A percentile compares a stretch with the other conserved stretches of the same genome.
Evolutionary conservation across 805 yeast species (phyloP).

Genomic region (Cyberlindnera bimundalis): DNA sequence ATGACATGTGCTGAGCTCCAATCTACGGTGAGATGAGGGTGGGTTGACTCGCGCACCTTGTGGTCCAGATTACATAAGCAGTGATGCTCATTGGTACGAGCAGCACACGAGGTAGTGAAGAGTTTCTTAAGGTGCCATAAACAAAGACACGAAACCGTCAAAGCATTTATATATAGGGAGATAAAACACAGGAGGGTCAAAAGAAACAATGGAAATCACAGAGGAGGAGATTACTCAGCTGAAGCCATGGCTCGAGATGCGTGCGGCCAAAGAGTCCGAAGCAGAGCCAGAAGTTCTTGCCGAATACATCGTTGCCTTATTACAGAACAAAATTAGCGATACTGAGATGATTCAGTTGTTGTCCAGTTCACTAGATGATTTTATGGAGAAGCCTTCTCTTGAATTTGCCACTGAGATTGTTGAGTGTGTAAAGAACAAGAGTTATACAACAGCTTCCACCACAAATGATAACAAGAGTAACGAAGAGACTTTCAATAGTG

Average conservation of each 20-base stretch:
- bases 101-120: too few relatives aligned
- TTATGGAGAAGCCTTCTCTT: constrained; percentile 26
- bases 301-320: constrained; percentile 42
- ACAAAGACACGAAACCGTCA: too few relatives aligned
- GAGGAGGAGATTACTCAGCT: constrained; percentile 16
- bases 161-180: too few relatives aligned
- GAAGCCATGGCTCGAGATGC: constrained; percentile 29
- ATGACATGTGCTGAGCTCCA: too few relatives aligned
- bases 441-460: constrained; percentile 6
- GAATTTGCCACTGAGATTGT: constrained; percentile 29
- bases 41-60: neutral
- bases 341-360: constrained; percentile 33
- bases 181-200: too few relatives aligned
- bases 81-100: neutral
- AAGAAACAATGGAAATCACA: neutral
- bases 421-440: constrained; percentile 18
- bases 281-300: constrained; percentile 41
- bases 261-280: constrained; percentile 29
- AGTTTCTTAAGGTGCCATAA: too few relatives aligned
- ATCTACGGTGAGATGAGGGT: neutral
- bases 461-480: constrained; percentile 1
- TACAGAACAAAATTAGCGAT: constrained; percentile 34
- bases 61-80: too few relatives aligned
- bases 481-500: constrained; percentile 13
- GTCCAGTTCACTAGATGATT: constrained; percentile 36